Base-by-base conservation (phyloP, 352 stramenopile genomes). In the Phytophthora agathidicida region DNA sequence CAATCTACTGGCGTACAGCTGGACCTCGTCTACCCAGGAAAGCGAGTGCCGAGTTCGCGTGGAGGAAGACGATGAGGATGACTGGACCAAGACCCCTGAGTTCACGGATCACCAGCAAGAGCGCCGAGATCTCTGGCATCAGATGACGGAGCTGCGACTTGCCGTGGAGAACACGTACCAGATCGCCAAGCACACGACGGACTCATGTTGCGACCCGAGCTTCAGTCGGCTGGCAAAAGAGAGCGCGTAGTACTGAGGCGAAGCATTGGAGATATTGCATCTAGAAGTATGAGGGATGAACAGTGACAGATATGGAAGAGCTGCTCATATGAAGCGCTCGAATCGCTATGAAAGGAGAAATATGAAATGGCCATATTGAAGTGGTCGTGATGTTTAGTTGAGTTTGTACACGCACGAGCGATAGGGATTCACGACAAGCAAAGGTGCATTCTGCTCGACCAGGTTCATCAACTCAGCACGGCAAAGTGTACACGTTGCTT, bases 141-240 rank as follows among this genome's bases (percentile, higher is more conserved):
- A 81, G 41, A 81, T 81, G 68, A 68, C 67, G 22, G 58, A 79
- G 59, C 62, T 81, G 49, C 69, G 66, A 2, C 57, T 77, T 24
- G 69, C 72, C 2, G 72, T 70, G 36, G 72, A 81, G 53, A 74
- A 77, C 55, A 75, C 73, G 41, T 81, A 81, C 39, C 64, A 72
- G 28, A 64, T 73, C 26, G 64, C 64, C 43, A 77, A 77, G 48
- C 56, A 68, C 43, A 80, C 66, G 24, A 75, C 66, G 19, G 66
- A 75, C 11, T 68, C 61, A 13, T 71, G 62, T 28, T 71, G 56
- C 17, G 57, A 44, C 20, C 37, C 49, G 24, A 67, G 50, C 35
- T 59, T 68, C 35, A 68, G 49, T 31, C 56, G 48, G 3, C 43
- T 56, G 11, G 55, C 33, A 9, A 71, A 60, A 19, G 27, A 23